A percentile compares a stretch with the other conserved stretches of the same genome.
phyloP scores from a whole-genome alignment of 441 rosid species.

The Erodium chrysanthum region DNA sequence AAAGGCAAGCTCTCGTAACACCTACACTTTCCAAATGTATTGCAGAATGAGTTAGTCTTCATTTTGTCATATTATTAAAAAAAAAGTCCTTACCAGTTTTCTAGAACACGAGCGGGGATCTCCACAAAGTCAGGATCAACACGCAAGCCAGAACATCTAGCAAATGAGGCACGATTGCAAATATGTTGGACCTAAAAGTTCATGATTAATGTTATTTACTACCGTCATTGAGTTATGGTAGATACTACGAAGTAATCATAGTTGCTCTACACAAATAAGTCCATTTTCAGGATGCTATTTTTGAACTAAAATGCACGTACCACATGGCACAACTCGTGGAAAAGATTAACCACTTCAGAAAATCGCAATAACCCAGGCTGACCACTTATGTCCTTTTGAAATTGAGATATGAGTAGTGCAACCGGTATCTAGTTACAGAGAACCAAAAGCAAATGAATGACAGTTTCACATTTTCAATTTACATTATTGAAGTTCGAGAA shows the following conservation, averaged over 20 bases:
- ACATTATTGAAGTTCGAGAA: neutral
- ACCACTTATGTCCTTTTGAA: slow-evolving; percentile 41
- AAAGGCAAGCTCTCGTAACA: slow-evolving; percentile 76
- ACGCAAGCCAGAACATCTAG: slow-evolving; percentile 76
- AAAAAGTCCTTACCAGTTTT: slow-evolving; percentile 50
- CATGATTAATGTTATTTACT: slow-evolving; percentile 12
- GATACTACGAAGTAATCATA: slow-evolving; percentile 12
- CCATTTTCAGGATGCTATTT: slow-evolving; percentile 12
- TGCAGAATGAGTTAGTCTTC: slow-evolving; percentile 12
- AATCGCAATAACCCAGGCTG: slow-evolving; percentile 55
- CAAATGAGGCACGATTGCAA: slow-evolving; percentile 83
- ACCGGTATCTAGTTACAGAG: slow-evolving; percentile 51
- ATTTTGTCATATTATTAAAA: slow-evolving; percentile 13
- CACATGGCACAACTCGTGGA: slow-evolving; percentile 96
- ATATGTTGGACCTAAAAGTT: slow-evolving; percentile 68
- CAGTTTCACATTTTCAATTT: neutral
- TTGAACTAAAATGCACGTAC: slow-evolving; percentile 36
- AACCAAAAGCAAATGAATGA: slow-evolving; percentile 17
- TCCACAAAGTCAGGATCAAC: slow-evolving; percentile 87
- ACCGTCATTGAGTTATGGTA: neutral
- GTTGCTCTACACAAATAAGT: neutral
- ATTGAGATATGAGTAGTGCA: slow-evolving; percentile 62
- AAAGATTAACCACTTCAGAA: slow-evolving; percentile 80
- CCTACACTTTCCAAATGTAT: slow-evolving; percentile 40
- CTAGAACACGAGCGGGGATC: slow-evolving; percentile 74